Conservation (phyloP, 2,329 filamentous ascomycete genomes). For the Microcyclospora tardicrescens region DNA sequence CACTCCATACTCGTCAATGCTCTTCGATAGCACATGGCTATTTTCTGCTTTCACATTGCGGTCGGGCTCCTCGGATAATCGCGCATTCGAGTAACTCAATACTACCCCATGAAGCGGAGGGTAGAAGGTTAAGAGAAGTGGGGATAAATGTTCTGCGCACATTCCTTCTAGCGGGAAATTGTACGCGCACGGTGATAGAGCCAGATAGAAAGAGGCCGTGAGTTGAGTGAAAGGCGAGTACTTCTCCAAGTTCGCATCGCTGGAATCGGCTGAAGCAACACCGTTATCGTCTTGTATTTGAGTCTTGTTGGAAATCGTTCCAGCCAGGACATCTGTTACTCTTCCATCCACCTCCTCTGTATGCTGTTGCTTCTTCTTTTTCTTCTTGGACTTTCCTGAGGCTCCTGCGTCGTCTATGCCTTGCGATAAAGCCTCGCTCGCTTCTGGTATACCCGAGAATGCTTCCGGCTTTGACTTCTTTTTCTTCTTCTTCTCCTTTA, state of each 20-base stretch:
- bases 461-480: conserved; percentile 2
- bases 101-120: conserved; percentile 60
- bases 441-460: not conserved
- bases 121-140: conserved; percentile 65
- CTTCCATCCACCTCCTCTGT: not conserved
- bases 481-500: conserved; percentile 1
- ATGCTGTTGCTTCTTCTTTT: not conserved
- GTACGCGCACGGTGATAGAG: conserved; percentile 59
- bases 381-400: conserved; percentile 2
- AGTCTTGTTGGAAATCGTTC: no score
- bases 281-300: no score
- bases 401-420: no score
- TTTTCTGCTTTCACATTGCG: not conserved
- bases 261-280: not conserved
- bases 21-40: conserved; percentile 28
- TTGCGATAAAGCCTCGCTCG: no score
- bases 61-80: conserved; percentile 40
- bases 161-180: conserved; percentile 56
- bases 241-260: conserved; percentile 1
- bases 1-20: conserved; percentile 69
- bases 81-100: conserved; percentile 57
- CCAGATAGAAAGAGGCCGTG: conserved; percentile 67
- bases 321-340: no score
- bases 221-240: conserved; percentile 63
- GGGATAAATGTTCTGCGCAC: conserved; percentile 61